Evolutionary conservation across 495 filamentous ascomycete species (phyloP).

Genomic region (Pyrenula massariospora): DNA sequence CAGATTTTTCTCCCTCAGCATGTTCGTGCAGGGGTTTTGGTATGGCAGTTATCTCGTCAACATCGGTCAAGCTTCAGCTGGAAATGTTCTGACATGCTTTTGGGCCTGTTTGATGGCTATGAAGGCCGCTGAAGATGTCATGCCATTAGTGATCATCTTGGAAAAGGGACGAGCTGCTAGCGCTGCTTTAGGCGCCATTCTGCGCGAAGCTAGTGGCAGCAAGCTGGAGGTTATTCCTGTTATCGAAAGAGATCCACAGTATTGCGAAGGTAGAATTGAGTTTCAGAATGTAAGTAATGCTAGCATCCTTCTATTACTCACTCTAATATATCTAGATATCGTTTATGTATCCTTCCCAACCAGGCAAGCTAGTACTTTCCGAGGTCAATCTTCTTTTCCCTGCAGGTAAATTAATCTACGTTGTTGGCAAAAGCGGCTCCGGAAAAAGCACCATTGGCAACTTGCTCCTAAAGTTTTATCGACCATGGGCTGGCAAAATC

Average conservation of each 20-base stretch:
- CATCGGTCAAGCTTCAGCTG: slow-evolving; percentile 42
- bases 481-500: slow-evolving; percentile 52
- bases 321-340: slow-evolving; percentile 40
- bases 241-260: slow-evolving; percentile 15
- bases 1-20: slow-evolving; percentile 58
- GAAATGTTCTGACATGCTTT: slow-evolving; percentile 72
- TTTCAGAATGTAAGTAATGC: slow-evolving; percentile 50
- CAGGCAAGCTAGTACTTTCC: slow-evolving; percentile 46
- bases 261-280: slow-evolving; percentile 55
- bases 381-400: slow-evolving; percentile 55
- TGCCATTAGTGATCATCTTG: slow-evolving; percentile 64
- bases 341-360: slow-evolving; percentile 76
- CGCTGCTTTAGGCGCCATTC: slow-evolving; percentile 38
- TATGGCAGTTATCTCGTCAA: slow-evolving; percentile 62
- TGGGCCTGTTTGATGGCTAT: slow-evolving; percentile 69
- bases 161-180: slow-evolving; percentile 73
- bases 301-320: not conserved
- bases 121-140: slow-evolving; percentile 56
- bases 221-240: slow-evolving; percentile 13
- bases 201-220: slow-evolving; percentile 15
- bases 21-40: slow-evolving; percentile 91
- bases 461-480: slow-evolving; percentile 67
- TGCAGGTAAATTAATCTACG: slow-evolving; percentile 62
- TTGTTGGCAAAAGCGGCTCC: slow-evolving; percentile 80
- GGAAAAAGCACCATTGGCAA: slow-evolving; percentile 87